Evolutionary conservation across 2,329 filamentous ascomycete genomes (phyloP).

Genomic region (Alternaria postmessia): DNA sequence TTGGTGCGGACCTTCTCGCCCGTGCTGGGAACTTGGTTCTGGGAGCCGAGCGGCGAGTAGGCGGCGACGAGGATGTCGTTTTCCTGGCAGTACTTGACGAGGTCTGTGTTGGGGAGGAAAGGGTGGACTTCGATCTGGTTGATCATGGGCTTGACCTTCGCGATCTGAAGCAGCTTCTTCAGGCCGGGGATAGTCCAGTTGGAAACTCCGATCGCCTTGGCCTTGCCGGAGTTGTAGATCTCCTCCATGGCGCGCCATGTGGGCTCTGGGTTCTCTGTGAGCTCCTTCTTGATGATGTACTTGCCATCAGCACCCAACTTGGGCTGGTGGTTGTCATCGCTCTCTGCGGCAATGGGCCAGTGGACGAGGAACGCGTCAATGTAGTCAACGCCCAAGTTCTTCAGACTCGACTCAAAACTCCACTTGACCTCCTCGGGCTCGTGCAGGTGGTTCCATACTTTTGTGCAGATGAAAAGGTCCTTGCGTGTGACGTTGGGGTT

Average conservation of each 20-base stretch:
- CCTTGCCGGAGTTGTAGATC: conserved; percentile 67
- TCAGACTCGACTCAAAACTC: conserved; percentile 68
- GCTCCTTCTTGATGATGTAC: conserved; percentile 69
- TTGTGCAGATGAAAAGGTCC: conserved; percentile 77
- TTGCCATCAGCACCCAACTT: conserved; percentile 64
- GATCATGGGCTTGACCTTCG: conserved; percentile 71
- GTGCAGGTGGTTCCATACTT: conserved; percentile 67
- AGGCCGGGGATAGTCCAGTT: conserved; percentile 75
- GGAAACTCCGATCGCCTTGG: conserved; percentile 74
- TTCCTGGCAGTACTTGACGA: conserved; percentile 65
- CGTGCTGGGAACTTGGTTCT: conserved; percentile 73
- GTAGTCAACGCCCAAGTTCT: conserved; percentile 68
- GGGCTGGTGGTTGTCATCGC: conserved; percentile 61
- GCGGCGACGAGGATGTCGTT: conserved; percentile 69
- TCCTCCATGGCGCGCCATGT: conserved; percentile 75
- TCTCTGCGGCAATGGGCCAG: conserved; percentile 62
- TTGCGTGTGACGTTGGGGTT: conserved; percentile 64
- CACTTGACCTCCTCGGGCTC: conserved; percentile 68
- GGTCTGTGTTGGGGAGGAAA: conserved; percentile 71
- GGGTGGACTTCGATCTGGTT: conserved; percentile 81
- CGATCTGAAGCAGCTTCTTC: conserved; percentile 71
- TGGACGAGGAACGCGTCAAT: conserved; percentile 78
- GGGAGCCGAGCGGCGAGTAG: conserved; percentile 73
- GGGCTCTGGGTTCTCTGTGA: conserved; percentile 72
- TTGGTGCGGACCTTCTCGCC: conserved; percentile 76